These are phyloP conservation scores for Collybia mongolica DNA, from an alignment of 768 basidiomycete genomes.

Conservation along the genomic window DNA sequence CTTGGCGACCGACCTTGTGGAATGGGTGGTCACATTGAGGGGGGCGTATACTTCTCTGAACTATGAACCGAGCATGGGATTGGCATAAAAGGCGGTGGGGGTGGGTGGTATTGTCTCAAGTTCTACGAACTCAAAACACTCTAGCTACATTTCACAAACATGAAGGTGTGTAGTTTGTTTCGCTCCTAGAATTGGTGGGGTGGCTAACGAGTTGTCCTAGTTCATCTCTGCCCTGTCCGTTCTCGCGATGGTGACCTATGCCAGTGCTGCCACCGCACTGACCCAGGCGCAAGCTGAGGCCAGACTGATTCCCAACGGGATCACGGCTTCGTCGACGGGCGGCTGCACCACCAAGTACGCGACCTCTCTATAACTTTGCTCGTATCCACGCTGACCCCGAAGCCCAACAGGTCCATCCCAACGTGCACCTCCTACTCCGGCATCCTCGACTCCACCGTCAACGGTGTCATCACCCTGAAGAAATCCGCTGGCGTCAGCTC, in stretches of 20 bases:
- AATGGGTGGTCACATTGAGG: no score
- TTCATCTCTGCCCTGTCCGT: not conserved
- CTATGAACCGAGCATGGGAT: no score
- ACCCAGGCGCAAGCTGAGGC: slow-evolving; percentile 24
- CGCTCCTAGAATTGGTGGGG: no score
- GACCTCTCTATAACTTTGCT: not conserved
- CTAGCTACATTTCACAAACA: no score
- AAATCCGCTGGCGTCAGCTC: slow-evolving; percentile 50
- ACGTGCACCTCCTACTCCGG: slow-evolving; percentile 25
- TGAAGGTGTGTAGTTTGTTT: no score
- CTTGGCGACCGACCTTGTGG: no score
- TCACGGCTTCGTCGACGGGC: slow-evolving; percentile 24
- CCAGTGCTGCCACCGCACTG: slow-evolving; percentile 2
- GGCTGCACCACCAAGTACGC: slow-evolving; percentile 21
- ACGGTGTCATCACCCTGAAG: slow-evolving; percentile 26
- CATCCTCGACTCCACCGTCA: slow-evolving; percentile 25
- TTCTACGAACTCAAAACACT: no score
- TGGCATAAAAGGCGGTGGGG: no score
- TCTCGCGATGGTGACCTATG: not conserved
- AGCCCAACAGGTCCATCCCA: slow-evolving; percentile 10
- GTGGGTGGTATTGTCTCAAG: no score
- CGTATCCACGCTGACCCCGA: not conserved
- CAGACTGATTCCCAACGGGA: slow-evolving; percentile 18
- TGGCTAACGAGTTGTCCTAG: no score
- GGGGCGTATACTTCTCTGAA: no score